Evolutionary conservation across 2,329 filamentous ascomycete genomes (phyloP).

Genomic region (Verticillium nonalfalfae): DNA sequence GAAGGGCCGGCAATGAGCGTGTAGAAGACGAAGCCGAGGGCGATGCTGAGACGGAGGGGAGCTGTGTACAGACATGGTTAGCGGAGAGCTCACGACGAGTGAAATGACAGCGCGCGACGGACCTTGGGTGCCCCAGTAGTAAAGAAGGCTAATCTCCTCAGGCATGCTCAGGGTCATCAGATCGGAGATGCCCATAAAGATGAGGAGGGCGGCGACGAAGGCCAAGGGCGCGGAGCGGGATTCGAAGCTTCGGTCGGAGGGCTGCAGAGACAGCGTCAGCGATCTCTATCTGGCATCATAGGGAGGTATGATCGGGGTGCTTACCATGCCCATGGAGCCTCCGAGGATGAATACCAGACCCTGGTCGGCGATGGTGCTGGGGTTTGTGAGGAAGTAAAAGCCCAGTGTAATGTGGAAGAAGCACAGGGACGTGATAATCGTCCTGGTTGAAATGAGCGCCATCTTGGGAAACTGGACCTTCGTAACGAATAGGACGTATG

Average conservation of each 20-base stretch:
- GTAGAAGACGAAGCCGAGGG: slow-evolving; percentile 57
- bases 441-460: slow-evolving; percentile 74
- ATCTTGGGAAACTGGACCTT: slow-evolving; percentile 40
- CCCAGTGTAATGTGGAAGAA: slow-evolving; percentile 80
- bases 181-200: slow-evolving; percentile 54
- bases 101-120: slow-evolving; percentile 35
- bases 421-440: slow-evolving; percentile 74
- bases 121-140: slow-evolving; percentile 63
- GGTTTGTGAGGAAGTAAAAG: slow-evolving; percentile 75
- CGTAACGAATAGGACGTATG: background rate
- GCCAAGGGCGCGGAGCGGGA: slow-evolving; percentile 64
- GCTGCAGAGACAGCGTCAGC: slow-evolving; percentile 31
- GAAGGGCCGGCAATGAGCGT: slow-evolving; percentile 53
- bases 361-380: slow-evolving; percentile 68
- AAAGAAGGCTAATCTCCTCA: slow-evolving; percentile 57
- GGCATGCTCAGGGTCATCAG: slow-evolving; percentile 60
- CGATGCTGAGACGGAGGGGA: slow-evolving; percentile 58
- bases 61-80: slow-evolving; percentile 26
- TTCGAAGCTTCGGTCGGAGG: slow-evolving; percentile 61
- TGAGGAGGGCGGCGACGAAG: slow-evolving; percentile 64
- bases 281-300: background rate
- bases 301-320: slow-evolving; percentile 13
- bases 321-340: slow-evolving; percentile 76
- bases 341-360: slow-evolving; percentile 75
- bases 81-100: slow-evolving; percentile 44